Percentiles rank a stretch among this genome's conserved stretches.
These are phyloP conservation scores for Thuidium tamariscinum DNA, from an alignment of 225 moss, liverwort and hornwort species.

Conservation along the genomic window DNA sequence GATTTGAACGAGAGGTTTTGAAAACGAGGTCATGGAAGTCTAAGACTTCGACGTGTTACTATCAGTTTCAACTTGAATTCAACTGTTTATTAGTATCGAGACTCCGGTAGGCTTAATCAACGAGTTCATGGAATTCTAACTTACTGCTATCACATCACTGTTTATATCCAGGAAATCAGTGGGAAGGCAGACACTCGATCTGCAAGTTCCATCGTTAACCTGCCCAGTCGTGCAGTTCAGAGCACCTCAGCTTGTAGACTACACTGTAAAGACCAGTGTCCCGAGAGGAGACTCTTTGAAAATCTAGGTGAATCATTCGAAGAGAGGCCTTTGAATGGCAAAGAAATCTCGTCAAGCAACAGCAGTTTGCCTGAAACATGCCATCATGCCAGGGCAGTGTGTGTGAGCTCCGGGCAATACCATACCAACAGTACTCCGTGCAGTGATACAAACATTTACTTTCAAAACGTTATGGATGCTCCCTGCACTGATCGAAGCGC, in stretches of 20 bases:
- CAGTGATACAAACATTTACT: conserved; percentile 3
- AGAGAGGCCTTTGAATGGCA: neutral
- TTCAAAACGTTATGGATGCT: conserved; percentile 19
- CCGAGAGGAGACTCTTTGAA: neutral
- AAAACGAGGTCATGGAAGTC: neutral
- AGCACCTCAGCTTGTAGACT: neutral
- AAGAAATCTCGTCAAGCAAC: neutral
- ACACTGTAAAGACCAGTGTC: neutral
- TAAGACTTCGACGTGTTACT: neutral
- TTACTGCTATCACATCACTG: neutral
- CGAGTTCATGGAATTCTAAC: neutral
- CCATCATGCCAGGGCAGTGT: neutral
- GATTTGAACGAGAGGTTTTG: neutral
- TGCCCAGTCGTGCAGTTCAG: neutral
- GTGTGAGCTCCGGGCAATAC: conserved; percentile 3
- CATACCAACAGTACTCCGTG: neutral
- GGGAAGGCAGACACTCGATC: neutral
- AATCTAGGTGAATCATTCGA: neutral
- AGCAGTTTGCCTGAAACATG: neutral
- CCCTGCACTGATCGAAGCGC: neutral
- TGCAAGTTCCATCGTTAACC: neutral
- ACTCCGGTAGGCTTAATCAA: neutral
- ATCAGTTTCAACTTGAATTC: neutral
- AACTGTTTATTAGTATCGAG: neutral
- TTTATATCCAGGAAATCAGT: conserved; percentile 12